A percentile compares a stretch with the other conserved stretches of the same genome.
These are phyloP conservation scores for Ceratocystis albifundus DNA, from an alignment of 2,329 filamentous ascomycete genomes.

Conservation along the genomic window DNA sequence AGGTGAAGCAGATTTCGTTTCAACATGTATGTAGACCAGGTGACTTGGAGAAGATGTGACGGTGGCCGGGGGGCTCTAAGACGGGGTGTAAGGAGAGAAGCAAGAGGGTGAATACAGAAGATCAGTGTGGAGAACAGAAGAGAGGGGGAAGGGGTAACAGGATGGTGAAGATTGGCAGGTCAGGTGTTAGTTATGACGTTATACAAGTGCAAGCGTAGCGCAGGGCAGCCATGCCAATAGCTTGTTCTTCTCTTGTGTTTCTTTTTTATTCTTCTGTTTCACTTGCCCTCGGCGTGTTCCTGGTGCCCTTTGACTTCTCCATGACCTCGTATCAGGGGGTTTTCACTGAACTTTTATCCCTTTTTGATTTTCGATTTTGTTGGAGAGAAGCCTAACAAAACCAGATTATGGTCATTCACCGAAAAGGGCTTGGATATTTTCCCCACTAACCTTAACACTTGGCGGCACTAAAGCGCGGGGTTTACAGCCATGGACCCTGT, in stretches of 20 bases:
- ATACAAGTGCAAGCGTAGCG: neutral
- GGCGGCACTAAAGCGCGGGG: conserved; percentile 11
- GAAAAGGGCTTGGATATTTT: neutral
- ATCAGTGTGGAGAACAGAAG: neutral
- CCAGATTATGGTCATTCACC: neutral
- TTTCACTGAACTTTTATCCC: neutral
- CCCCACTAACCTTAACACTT: conserved; percentile 11
- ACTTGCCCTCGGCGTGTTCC: neutral
- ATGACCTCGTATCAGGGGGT: neutral
- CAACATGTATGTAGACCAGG: conserved; percentile 6
- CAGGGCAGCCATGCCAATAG: neutral
- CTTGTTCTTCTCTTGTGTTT: neutral
- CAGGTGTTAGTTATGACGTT: neutral
- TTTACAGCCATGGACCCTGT: conserved; percentile 11
- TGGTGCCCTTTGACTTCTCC: neutral
- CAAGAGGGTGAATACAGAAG: neutral
- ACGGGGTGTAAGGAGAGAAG: no score
- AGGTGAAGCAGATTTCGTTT: neutral
- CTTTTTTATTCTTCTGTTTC: neutral
- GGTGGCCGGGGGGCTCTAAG: neutral
- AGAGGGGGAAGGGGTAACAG: neutral
- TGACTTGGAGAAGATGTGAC: neutral
- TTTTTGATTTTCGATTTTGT: conserved; percentile 1
- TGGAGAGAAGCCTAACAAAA: neutral
- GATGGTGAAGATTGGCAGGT: neutral